A percentile compares a stretch with the other conserved stretches of the same genome.
phyloP scores from a whole-genome alignment of 345 rosid genomes.

The Populus deltoides region DNA sequence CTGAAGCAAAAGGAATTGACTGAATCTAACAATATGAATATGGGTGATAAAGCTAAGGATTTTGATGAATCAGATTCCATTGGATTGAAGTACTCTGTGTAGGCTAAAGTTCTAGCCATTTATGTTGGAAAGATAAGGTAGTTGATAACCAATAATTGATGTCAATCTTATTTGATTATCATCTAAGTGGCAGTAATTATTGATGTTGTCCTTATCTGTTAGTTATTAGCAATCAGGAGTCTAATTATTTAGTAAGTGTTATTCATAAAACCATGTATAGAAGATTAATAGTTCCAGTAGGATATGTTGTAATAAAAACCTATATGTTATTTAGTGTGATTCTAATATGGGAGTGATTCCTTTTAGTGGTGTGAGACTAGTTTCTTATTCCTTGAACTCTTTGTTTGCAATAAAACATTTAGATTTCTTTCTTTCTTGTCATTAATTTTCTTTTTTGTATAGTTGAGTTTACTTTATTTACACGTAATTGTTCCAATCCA shows the following conservation, averaged over 20 bases:
- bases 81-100: background rate
- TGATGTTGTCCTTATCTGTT: background rate
- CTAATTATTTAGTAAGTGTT: too few relatives aligned
- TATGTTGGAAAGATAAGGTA: background rate
- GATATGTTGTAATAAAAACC: too few relatives aligned
- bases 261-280: background rate
- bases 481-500: too few relatives aligned
- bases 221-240: background rate
- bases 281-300: too few relatives aligned
- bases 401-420: background rate
- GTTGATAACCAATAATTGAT: background rate
- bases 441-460: background rate
- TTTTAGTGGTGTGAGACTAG: background rate
- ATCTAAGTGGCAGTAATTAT: background rate
- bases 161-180: background rate
- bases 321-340: background rate
- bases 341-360: background rate
- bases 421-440: background rate
- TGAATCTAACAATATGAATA: background rate
- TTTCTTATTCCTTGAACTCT: background rate
- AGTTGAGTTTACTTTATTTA: too few relatives aligned
- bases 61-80: background rate
- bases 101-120: background rate
- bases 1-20: background rate
- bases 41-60: too few relatives aligned